phyloP scores from a whole-genome alignment of 768 basidiomycete species.

The Kwoniella shandongensis region DNA sequence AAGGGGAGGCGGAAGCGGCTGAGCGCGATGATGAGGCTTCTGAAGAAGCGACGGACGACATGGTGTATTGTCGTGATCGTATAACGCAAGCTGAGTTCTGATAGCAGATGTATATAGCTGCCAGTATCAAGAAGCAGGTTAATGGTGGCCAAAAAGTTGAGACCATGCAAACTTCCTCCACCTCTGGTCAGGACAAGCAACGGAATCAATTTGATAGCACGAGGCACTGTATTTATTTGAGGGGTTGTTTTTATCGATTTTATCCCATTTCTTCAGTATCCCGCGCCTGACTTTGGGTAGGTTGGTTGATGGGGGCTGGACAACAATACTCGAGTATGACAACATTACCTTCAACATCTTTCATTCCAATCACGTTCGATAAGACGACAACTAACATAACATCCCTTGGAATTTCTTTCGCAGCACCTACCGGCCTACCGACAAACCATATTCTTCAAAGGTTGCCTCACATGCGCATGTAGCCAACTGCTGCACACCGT shows the following conservation, averaged over 20 bases:
- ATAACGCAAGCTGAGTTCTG: background rate
- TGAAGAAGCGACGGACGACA: conserved; percentile 12
- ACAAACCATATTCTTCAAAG: background rate
- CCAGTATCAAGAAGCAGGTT: background rate
- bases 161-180: background rate
- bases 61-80: too few relatives aligned
- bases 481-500: background rate
- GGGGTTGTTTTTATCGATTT: conserved; percentile 13
- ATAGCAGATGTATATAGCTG: background rate
- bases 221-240: conserved; percentile 3
- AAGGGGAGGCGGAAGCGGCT: conserved; percentile 4
- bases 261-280: conserved; percentile 6
- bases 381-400: background rate
- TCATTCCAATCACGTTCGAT: too few relatives aligned
- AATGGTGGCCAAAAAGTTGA: conserved; percentile 15
- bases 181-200: background rate
- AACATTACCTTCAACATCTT: too few relatives aligned
- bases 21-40: conserved; percentile 23
- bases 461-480: background rate
- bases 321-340: conserved; percentile 1
- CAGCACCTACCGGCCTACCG: background rate
- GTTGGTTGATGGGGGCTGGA: background rate
- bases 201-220: background rate
- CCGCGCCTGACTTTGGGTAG: conserved; percentile 25
- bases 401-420: background rate